Percentiles rank a stretch among this genome's conserved stretches.
These are phyloP conservation scores for Vigna angularis DNA, from an alignment of 306 rosid genomes.

Conservation along the genomic window DNA sequence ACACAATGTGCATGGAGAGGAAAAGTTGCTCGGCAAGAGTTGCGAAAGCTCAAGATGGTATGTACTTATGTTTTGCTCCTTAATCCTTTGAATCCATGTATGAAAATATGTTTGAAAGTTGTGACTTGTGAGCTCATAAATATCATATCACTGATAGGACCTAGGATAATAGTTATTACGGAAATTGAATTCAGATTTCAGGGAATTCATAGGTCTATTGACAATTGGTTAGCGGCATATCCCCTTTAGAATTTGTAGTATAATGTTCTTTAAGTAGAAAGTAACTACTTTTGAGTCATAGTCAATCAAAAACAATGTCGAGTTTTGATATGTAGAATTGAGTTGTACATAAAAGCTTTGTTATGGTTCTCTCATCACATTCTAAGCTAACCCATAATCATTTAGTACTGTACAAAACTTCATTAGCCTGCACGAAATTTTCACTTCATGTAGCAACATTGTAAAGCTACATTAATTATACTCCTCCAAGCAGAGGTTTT, in stretches of 20 bases:
- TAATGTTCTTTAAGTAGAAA: slow-evolving; percentile 32
- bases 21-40: slow-evolving; percentile 74
- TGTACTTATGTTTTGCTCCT: slow-evolving; percentile 5
- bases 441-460: not conserved
- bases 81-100: slow-evolving; percentile 21
- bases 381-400: not conserved
- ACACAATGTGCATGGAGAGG: slow-evolving; percentile 96
- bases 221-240: slow-evolving; percentile 12
- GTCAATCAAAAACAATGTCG: slow-evolving; percentile 9
- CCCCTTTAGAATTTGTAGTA: not conserved
- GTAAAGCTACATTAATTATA: not conserved
- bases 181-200: slow-evolving; percentile 13
- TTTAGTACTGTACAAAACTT: not conserved
- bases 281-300: slow-evolving; percentile 11
- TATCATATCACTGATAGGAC: slow-evolving; percentile 13
- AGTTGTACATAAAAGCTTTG: not conserved
- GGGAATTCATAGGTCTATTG: not conserved
- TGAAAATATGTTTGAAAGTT: slow-evolving; percentile 8
- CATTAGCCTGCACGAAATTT: not conserved
- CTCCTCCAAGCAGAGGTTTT: not conserved
- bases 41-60: slow-evolving; percentile 85
- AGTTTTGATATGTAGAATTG: not conserved
- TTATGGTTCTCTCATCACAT: not conserved
- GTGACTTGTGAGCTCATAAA: not conserved
- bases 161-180: not conserved